Evolutionary conservation across 805 yeast species (phyloP).

Genomic region (Cyberlindnera euphorbiae): DNA sequence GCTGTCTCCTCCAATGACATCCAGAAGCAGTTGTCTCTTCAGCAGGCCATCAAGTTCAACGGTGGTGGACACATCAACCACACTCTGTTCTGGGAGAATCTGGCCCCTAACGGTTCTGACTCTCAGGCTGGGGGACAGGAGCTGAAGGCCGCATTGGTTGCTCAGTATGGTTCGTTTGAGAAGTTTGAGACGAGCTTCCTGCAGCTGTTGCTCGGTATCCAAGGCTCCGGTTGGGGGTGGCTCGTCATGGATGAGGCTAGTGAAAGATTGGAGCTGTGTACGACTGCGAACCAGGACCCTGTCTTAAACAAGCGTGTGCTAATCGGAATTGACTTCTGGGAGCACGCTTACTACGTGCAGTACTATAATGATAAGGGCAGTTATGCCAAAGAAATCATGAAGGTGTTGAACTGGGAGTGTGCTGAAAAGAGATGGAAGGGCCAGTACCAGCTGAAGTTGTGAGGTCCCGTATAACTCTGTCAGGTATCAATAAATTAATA

Average conservation of each 20-base stretch:
- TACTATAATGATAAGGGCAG: constrained; percentile 47
- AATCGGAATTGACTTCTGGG: constrained; percentile 52
- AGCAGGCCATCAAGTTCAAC: constrained; percentile 42
- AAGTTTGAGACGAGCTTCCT: constrained; percentile 38
- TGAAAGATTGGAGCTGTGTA: constrained; percentile 39
- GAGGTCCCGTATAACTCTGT: not conserved
- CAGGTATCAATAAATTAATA: no score
- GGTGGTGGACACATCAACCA: constrained; percentile 51
- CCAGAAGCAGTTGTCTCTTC: constrained; percentile 37
- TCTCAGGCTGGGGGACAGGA: constrained; percentile 36
- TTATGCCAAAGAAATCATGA: constrained; percentile 47
- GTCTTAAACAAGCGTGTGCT: constrained; percentile 36
- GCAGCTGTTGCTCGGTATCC: constrained; percentile 42
- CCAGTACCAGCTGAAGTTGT: constrained; percentile 14
- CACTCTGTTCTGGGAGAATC: constrained; percentile 44
- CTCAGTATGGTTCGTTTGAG: constrained; percentile 43
- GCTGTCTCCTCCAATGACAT: constrained; percentile 35
- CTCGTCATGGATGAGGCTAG: constrained; percentile 40
- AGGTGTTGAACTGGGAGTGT: constrained; percentile 46
- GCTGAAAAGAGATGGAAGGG: constrained; percentile 40
- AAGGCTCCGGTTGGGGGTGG: constrained; percentile 53
- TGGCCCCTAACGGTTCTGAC: constrained; percentile 32
- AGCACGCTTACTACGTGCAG: constrained; percentile 49
- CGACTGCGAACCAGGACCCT: constrained; percentile 46
- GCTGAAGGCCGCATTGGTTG: constrained; percentile 33